Percentiles rank a stretch among this genome's conserved stretches.
phyloP scores from a whole-genome alignment of 2,329 filamentous ascomycete species.

The Fusarium sp. region DNA sequence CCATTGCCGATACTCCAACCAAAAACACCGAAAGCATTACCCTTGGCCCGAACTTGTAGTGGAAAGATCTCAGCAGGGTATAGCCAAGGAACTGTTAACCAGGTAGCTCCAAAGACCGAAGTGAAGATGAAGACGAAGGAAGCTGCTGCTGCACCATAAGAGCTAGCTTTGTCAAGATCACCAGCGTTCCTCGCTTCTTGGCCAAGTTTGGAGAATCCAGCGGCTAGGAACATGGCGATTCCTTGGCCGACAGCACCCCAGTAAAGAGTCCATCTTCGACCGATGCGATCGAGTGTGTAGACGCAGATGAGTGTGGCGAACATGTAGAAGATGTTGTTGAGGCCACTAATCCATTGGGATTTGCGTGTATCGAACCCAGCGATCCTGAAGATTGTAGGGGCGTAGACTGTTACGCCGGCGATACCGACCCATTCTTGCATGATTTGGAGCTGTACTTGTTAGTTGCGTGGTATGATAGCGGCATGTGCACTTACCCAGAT shows the following conservation, averaged over 20 bases:
- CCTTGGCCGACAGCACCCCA: constrained; percentile 74
- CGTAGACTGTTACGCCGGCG: constrained; percentile 73
- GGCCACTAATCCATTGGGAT: constrained; percentile 72
- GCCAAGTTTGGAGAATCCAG: constrained; percentile 63
- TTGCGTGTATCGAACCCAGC: constrained; percentile 72
- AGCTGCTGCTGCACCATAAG: constrained; percentile 72
- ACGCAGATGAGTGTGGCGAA: constrained; percentile 76
- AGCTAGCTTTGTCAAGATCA: constrained; percentile 55
- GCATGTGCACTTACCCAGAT: constrained; percentile 64
- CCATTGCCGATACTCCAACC: constrained; percentile 83
- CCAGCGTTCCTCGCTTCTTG: constrained; percentile 61
- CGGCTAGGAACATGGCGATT: constrained; percentile 75
- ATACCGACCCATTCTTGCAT: constrained; percentile 59
- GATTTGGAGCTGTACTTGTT: constrained; percentile 14
- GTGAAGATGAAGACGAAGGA: constrained; percentile 74
- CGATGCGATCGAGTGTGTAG: constrained; percentile 76
- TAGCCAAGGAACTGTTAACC: constrained; percentile 68
- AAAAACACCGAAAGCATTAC: constrained; percentile 80
- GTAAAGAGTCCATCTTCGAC: constrained; percentile 75
- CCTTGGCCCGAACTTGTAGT: constrained; percentile 75
- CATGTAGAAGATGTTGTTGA: constrained; percentile 65
- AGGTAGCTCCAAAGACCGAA: constrained; percentile 56
- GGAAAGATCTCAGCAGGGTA: constrained; percentile 82
- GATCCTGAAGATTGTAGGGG: constrained; percentile 71
- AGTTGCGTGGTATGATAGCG: accelerated